Percentiles rank a stretch among this genome's conserved stretches.
These are phyloP conservation scores for Lipomyces yamadae DNA, from an alignment of 805 yeast genomes.

Conservation along the genomic window DNA sequence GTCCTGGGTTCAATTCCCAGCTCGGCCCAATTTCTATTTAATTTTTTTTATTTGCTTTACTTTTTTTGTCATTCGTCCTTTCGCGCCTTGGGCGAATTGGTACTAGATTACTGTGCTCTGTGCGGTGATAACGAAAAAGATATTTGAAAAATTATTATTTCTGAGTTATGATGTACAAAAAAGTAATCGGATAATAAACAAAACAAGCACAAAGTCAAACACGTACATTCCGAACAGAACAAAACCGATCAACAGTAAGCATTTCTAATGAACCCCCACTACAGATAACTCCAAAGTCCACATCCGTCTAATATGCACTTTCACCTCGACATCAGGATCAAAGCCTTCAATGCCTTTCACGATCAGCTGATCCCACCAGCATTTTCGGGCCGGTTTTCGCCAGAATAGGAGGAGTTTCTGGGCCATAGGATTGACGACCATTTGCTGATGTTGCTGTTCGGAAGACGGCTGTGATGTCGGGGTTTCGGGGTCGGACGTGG, in stretches of 20 bases:
- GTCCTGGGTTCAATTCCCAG: conserved; percentile 46
- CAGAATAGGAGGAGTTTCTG: conserved; percentile 83
- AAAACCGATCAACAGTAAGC: neutral
- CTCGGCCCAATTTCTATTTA: conserved; percentile 42
- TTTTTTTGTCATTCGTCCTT: no score
- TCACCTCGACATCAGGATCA: conserved; percentile 51
- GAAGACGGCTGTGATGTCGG: neutral
- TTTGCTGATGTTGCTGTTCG: conserved; percentile 2
- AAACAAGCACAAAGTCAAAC: neutral
- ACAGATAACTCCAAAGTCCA: conserved; percentile 96
- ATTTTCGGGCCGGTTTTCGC: conserved; percentile 97
- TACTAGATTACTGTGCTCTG: no score
- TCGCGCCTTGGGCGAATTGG: no score
- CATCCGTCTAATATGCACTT: conserved; percentile 86
- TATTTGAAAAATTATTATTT: no score
- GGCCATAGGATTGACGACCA: conserved; percentile 42
- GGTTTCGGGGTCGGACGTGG: conserved; percentile 14
- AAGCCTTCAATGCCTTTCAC: conserved; percentile 46
- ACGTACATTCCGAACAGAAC: neutral
- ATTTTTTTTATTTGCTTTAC: neutral
- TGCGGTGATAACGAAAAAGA: no score
- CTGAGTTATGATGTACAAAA: neutral
- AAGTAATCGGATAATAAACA: neutral
- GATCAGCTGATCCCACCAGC: conserved; percentile 83
- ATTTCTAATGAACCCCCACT: conserved; percentile 68